phyloP scores from a whole-genome alignment of 805 yeast species.

The Candida wancherniae region DNA sequence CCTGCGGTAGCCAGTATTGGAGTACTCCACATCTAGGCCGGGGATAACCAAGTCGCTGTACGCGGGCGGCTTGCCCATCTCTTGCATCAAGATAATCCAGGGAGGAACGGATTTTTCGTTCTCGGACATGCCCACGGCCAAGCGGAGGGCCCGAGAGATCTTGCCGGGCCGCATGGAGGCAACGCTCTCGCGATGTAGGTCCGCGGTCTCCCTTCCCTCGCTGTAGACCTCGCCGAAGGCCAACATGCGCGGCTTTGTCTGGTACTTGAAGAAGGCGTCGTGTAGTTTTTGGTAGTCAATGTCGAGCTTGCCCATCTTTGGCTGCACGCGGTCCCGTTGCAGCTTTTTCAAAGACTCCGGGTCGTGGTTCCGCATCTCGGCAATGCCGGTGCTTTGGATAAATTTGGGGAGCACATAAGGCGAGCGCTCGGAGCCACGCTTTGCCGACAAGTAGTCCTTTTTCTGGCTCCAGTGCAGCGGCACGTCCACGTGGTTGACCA shows the following conservation, averaged over 20 bases:
- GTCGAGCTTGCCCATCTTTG: slow-evolving; percentile 80
- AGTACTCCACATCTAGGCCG: slow-evolving; percentile 35
- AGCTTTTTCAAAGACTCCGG: slow-evolving; percentile 61
- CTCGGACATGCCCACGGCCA: slow-evolving; percentile 64
- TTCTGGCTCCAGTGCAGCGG: slow-evolving; percentile 84
- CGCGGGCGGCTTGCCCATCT: slow-evolving; percentile 78
- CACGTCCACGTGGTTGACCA: slow-evolving; percentile 65
- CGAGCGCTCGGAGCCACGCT: slow-evolving; percentile 59
- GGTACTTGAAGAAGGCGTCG: slow-evolving; percentile 82
- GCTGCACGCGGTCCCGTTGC: slow-evolving; percentile 81
- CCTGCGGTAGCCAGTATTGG: slow-evolving; percentile 30
- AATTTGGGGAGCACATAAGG: slow-evolving; percentile 77
- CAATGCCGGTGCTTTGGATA: slow-evolving; percentile 78
- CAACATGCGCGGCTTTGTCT: slow-evolving; percentile 64
- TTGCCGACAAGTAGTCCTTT: slow-evolving; percentile 64
- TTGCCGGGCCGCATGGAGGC: slow-evolving; percentile 59
- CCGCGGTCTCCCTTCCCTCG: slow-evolving; percentile 63
- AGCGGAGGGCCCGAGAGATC: slow-evolving; percentile 54
- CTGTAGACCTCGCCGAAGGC: slow-evolving; percentile 73
- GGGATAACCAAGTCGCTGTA: slow-evolving; percentile 63
- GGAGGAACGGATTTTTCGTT: slow-evolving; percentile 48
- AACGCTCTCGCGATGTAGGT: slow-evolving; percentile 33
- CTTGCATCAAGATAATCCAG: slow-evolving; percentile 69
- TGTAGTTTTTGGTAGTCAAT: slow-evolving; percentile 77
- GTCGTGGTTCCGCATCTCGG: slow-evolving; percentile 75